Percentiles rank a stretch among this genome's conserved stretches.
Evolutionary conservation across 805 yeast species (phyloP).

Genomic region (Yarrowia sp.): DNA sequence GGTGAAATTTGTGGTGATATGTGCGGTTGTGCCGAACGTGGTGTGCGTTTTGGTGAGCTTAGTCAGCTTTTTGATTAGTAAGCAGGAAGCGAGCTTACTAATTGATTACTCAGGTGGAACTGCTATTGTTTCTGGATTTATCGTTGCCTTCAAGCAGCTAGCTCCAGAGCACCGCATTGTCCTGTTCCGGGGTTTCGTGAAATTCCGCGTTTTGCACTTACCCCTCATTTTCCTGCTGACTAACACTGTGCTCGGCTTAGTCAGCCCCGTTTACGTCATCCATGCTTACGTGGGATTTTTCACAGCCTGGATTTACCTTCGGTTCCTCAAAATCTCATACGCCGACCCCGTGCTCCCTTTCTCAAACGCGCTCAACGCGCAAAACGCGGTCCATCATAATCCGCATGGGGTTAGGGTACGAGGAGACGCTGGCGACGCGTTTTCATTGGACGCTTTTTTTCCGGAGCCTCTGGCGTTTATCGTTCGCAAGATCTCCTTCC

Average conservation of each 20-base stretch:
- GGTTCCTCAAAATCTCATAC: conserved; percentile 68
- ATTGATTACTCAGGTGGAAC: conserved; percentile 48
- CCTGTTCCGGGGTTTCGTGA: conserved; percentile 47
- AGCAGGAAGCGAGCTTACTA: conserved; percentile 31
- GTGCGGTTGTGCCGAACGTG: conserved; percentile 42
- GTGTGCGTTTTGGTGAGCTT: conserved; percentile 36
- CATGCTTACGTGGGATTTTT: conserved; percentile 50
- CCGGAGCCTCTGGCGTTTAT: conserved; percentile 59
- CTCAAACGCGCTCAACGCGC: conserved; percentile 25
- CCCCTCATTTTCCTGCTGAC: conserved; percentile 43
- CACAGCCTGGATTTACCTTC: conserved; percentile 69
- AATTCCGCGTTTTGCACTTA: conserved; percentile 45
- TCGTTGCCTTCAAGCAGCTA: conserved; percentile 65
- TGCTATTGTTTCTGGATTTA: conserved; percentile 55
- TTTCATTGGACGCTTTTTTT: conserved; percentile 79
- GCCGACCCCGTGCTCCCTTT: conserved; percentile 56
- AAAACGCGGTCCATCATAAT: conserved; percentile 25
- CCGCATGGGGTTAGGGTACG: conserved; percentile 41
- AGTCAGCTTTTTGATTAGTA: conserved; percentile 29
- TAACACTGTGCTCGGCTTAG: conserved; percentile 34
- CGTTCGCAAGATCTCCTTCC: conserved; percentile 9
- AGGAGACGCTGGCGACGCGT: conserved; percentile 91
- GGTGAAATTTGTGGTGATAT: conserved; percentile 46
- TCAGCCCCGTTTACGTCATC: conserved; percentile 34
- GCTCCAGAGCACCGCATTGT: conserved; percentile 59